These are phyloP conservation scores for Calycina herbarum DNA, from an alignment of 2,329 filamentous ascomycete genomes.

Conservation along the genomic window DNA sequence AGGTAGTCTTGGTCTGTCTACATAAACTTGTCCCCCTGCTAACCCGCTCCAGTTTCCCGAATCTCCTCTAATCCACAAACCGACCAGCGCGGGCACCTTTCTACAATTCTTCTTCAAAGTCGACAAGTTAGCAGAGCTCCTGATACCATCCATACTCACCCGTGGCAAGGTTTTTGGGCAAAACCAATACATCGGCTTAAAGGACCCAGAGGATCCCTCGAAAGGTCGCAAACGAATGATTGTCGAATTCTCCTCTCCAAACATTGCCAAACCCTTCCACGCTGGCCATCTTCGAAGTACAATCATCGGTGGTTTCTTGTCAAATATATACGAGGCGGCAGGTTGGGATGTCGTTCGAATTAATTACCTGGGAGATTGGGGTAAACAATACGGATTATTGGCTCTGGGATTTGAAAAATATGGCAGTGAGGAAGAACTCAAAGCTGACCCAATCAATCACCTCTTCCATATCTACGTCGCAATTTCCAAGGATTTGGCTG, in stretches of 20 bases:
- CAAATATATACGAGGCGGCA: conserved; percentile 66
- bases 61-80: conserved; percentile 69
- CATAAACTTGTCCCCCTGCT: conserved; percentile 8
- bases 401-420: conserved; percentile 75
- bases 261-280: conserved; percentile 83
- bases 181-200: conserved; percentile 59
- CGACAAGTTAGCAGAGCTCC: conserved; percentile 61
- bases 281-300: conserved; percentile 74
- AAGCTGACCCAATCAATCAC: conserved; percentile 76
- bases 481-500: conserved; percentile 63
- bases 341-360: conserved; percentile 71
- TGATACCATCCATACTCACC: conserved; percentile 69
- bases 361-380: conserved; percentile 81
- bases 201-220: conserved; percentile 59
- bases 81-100: conserved; percentile 65
- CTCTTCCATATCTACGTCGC: conserved; percentile 80
- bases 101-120: conserved; percentile 79
- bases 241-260: conserved; percentile 82
- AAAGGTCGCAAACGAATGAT: conserved; percentile 54
- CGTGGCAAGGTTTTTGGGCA: conserved; percentile 63
- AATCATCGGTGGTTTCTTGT: conserved; percentile 72
- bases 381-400: conserved; percentile 68
- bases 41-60: conserved; percentile 61
- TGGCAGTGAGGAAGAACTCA: conserved; percentile 70
- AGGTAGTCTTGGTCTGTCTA: conserved; percentile 45